Evolutionary conservation across 805 yeast species (phyloP), one percentile per base, ranked within the genome.

Genomic region (Candida chilensis): DNA sequence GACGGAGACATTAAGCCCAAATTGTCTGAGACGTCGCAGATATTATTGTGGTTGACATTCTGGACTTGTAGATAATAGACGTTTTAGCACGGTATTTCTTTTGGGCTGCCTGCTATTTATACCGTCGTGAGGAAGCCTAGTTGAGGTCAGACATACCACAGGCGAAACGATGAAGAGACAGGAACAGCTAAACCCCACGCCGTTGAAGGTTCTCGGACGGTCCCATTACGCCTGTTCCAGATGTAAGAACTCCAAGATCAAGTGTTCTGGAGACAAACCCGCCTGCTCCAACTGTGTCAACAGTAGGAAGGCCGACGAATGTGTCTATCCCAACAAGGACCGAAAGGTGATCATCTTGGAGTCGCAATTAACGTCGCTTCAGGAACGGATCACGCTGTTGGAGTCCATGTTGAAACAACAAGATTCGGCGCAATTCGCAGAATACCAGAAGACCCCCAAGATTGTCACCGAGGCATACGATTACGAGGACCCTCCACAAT

Each of bases 181-280:
- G 55, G 57, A 16, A 28, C 48, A n/a, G n/a, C n/a, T n/a, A n/a
- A n/a, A n/a, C n/a, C n/a, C n/a, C n/a, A n/a, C n/a, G n/a, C n/a
- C n/a, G n/a, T n/a, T n/a, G n/a, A n/a, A n/a, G n/a, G n/a, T n/a
- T n/a, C n/a, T n/a, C n/a, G 55, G 55, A 7, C 35, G 55, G 29
- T 37, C 44, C 28, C 55, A 50, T 33, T 42, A 46, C 34, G 76
- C 76, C 11, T 69, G 75, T 37, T 61, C 63, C 25, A 50, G 74
- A 24, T 69, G 76, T 44, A 49, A 72, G 27, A 42, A 54, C 19
- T 72, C 66, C 37, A 69, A 69, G 44, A 63, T 67, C 37, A 68
- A 67, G 43, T 69, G 76, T 40, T 54, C 67, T 14, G 74, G 75
- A 24, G 46, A 37, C 19, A 48, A 46, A 30, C 55, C 55, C 5